Percentiles rank a stretch among this genome's conserved stretches.
phyloP scores from a whole-genome alignment of 305 asterid species.

The Ajuga reptans region DNA sequence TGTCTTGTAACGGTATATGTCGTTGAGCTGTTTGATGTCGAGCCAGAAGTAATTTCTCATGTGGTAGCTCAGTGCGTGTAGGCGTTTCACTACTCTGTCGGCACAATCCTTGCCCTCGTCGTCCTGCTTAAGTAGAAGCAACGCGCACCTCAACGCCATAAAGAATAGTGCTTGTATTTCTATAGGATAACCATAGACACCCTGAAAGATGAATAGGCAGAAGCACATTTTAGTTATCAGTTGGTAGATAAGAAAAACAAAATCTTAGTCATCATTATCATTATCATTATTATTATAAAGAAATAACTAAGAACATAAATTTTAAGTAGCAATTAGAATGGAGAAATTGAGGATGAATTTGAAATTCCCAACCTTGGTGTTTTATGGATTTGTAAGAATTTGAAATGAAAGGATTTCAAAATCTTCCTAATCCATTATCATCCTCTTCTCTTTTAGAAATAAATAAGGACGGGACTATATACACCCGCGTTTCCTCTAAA shows the following conservation, averaged over 20 bases:
- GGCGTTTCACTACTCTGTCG: conserved; percentile 53
- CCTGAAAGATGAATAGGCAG: conserved; percentile 33
- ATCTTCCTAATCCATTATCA: too few relatives aligned
- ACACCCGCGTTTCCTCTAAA: too few relatives aligned
- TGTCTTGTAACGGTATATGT: conserved; percentile 67
- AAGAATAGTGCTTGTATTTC: conserved; percentile 83
- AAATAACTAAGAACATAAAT: too few relatives aligned
- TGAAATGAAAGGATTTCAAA: too few relatives aligned
- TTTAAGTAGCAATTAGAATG: too few relatives aligned
- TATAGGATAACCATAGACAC: conserved; percentile 82
- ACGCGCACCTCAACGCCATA: conserved; percentile 70
- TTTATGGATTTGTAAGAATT: too few relatives aligned
- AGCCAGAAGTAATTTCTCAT: conserved; percentile 81
- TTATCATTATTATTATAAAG: too few relatives aligned
- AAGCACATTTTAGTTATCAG: neutral
- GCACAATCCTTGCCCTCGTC: conserved; percentile 49
- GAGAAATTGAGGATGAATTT: too few relatives aligned
- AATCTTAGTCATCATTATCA: too few relatives aligned
- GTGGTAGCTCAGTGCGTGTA: conserved; percentile 73
- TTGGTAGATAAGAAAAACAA: neutral
- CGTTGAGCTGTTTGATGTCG: conserved; percentile 66
- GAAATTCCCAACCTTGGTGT: too few relatives aligned
- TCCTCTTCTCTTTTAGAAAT: too few relatives aligned
- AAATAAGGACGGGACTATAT: too few relatives aligned
- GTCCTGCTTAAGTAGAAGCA: conserved; percentile 53